Evolutionary conservation across 2,329 filamentous ascomycete genomes (phyloP).

Genomic region (Scortechinia acanthostroma): DNA sequence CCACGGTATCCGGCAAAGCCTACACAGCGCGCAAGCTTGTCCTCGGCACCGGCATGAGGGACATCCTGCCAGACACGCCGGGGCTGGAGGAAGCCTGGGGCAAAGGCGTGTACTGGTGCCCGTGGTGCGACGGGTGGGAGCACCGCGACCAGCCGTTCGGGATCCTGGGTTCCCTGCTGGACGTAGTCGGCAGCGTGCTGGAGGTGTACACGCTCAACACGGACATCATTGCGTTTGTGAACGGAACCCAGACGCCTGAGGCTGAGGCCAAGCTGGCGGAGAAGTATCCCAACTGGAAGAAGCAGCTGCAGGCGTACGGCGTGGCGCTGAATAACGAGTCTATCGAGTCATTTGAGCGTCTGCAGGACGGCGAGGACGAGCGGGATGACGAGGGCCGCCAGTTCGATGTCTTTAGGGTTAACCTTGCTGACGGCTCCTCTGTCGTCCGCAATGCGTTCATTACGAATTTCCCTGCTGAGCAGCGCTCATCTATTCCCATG

Average conservation of each 20-base stretch:
- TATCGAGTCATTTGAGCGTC: constrained; percentile 36
- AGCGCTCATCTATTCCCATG: constrained; percentile 35
- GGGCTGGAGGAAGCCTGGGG: constrained; percentile 47
- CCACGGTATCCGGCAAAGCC: constrained; percentile 20
- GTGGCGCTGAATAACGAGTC: constrained; percentile 47
- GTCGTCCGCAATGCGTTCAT: constrained; percentile 42
- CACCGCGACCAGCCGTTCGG: constrained; percentile 50
- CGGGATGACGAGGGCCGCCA: constrained; percentile 35
- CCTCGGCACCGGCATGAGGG: constrained; percentile 46
- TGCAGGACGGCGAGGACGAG: constrained; percentile 26
- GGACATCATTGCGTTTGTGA: constrained; percentile 48
- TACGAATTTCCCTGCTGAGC: constrained; percentile 34
- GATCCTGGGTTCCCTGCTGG: constrained; percentile 34
- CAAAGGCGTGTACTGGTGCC: constrained; percentile 55
- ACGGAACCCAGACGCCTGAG: constrained; percentile 44
- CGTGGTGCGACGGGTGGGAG: constrained; percentile 58
- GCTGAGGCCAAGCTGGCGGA: constrained; percentile 25
- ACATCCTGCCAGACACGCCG: constrained; percentile 44
- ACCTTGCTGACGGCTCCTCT: constrained; percentile 35
- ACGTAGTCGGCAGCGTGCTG: constrained; percentile 33
- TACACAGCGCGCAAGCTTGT: constrained; percentile 44
- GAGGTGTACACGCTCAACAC: constrained; percentile 41
- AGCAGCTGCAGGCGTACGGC: constrained; percentile 38
- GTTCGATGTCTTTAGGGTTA: constrained; percentile 44
- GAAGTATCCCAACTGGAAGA: constrained; percentile 34